A percentile compares a stretch with the other conserved stretches of the same genome.
Evolutionary conservation across 305 asterid genomes (phyloP).

Genomic region (Fraxinus baroniana): DNA sequence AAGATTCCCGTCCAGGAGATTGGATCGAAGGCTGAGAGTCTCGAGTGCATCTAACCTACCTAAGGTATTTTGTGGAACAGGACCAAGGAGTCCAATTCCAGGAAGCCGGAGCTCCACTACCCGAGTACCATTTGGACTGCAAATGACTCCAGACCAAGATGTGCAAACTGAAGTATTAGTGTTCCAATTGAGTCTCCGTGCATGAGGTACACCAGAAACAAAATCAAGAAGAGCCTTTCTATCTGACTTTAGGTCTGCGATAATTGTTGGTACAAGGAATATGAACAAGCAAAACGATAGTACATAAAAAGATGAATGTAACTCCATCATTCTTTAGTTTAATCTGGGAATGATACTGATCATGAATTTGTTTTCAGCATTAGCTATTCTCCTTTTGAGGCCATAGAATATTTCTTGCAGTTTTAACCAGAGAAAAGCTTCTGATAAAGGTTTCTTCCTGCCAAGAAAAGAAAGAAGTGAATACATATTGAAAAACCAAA

Average conservation of each 20-base stretch:
- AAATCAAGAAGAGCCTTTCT: constrained; percentile 68
- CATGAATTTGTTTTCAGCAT: neutral
- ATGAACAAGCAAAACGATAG: constrained; percentile 25
- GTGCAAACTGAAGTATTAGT: constrained; percentile 46
- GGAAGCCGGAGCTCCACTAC: constrained; percentile 71
- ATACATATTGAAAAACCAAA: neutral
- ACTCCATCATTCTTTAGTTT: constrained; percentile 26
- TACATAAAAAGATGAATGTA: constrained; percentile 13
- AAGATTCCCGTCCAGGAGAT: constrained; percentile 52
- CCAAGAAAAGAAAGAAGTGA: neutral
- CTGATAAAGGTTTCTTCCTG: constrained; percentile 3
- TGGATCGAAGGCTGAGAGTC: constrained; percentile 69
- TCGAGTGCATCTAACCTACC: constrained; percentile 57
- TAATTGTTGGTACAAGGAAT: constrained; percentile 14
- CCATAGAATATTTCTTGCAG: neutral
- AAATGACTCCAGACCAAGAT: constrained; percentile 63
- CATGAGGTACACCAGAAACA: constrained; percentile 52
- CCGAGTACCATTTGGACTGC: constrained; percentile 43
- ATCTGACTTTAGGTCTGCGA: constrained; percentile 60
- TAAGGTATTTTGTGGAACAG: constrained; percentile 60
- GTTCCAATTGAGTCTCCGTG: constrained; percentile 57
- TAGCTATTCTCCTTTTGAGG: constrained; percentile 9
- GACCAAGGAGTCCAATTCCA: constrained; percentile 58
- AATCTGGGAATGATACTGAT: constrained; percentile 14
- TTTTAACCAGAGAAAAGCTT: neutral